Conservation (phyloP, 148 eudicot genomes). For the Amaranthus cruentus region DNA sequence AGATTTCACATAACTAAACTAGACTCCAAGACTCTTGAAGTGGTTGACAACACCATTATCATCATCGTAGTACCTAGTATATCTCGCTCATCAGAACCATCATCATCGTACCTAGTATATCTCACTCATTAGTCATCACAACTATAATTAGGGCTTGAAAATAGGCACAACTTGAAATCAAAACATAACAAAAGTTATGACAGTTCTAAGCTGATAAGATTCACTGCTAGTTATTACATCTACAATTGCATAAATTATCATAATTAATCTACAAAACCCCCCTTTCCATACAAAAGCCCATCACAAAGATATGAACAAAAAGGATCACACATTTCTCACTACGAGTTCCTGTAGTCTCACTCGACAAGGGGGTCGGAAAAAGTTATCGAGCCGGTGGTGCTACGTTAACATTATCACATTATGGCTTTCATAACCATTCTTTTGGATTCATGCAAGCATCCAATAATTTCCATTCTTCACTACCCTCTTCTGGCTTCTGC, state of each 20-base stretch:
- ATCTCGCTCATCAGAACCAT: too few relatives aligned
- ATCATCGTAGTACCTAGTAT: too few relatives aligned
- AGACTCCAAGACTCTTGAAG: too few relatives aligned
- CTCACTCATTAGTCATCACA: too few relatives aligned
- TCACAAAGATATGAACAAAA: slow-evolving; percentile 8
- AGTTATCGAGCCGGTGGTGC: neutral
- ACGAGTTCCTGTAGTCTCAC: slow-evolving; percentile 12
- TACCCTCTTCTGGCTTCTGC: slow-evolving; percentile 89
- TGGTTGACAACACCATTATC: too few relatives aligned
- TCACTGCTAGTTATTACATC: slow-evolving; percentile 9
- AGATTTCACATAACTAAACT: too few relatives aligned
- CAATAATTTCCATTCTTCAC: slow-evolving; percentile 91
- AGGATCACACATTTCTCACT: neutral
- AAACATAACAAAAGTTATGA: neutral
- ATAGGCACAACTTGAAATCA: neutral
- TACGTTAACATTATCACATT: neutral
- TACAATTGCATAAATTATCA: slow-evolving; percentile 1
- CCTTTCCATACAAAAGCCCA: neutral
- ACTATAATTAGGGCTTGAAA: neutral
- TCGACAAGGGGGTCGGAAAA: slow-evolving; percentile 5
- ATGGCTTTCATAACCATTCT: slow-evolving; percentile 65
- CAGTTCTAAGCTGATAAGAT: neutral
- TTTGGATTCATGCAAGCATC: slow-evolving; percentile 96
- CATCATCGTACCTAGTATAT: too few relatives aligned
- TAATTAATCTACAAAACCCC: neutral